Evolutionary conservation across 495 filamentous ascomycete genomes (phyloP), one percentile per base, ranked within the genome.

Genomic region (Podospora pseudopauciseta): DNA sequence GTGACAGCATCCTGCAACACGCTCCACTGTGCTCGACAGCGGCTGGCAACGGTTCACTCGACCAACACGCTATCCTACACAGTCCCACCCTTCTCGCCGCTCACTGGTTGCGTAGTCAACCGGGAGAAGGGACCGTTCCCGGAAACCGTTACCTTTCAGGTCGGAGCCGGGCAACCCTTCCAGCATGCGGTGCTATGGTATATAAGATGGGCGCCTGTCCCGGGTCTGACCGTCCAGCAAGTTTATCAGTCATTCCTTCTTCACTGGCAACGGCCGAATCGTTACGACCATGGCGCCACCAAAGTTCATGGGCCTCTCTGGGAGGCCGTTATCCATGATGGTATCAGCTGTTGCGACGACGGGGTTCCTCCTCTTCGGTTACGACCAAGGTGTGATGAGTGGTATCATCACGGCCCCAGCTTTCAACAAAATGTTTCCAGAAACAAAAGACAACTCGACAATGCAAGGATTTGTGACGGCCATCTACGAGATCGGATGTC

Each of bases 401-500:
- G 91, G 92, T 64, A 94, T 95, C 72, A 93, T 94, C 69, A 88
- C 87, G 57, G 87, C 91, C 0, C 79, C 82, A 0, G 85, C 86
- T 11, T 96, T 96, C 81, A 89, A 88, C 76, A 71, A 85, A 30
- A 82, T 88, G 18, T 92, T 94, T 73, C 85, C 86, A 15, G 87
- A 87, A 56, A 91, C 90, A 1, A 83, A 83, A 62, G 79, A 83
- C 70, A 81, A 92, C 72, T 79, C 87, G 5, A 89, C 88, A 1
- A 92, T 92, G 87, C 90, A 94, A 75, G 92, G 90, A 32, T 81
- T 91, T 20, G 89, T 94, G 16, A 94, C 92, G 2, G 90, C 92
- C 3, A 91, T 96, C 57, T 95, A 94, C 74, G 91, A 94, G 72
- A 83, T 94, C 53, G 92, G 90, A 26, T 94, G 92, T 79, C 78